Base-by-base conservation (phyloP, 352 stramenopile species). In the Globisporangium recalcitrans region DNA sequence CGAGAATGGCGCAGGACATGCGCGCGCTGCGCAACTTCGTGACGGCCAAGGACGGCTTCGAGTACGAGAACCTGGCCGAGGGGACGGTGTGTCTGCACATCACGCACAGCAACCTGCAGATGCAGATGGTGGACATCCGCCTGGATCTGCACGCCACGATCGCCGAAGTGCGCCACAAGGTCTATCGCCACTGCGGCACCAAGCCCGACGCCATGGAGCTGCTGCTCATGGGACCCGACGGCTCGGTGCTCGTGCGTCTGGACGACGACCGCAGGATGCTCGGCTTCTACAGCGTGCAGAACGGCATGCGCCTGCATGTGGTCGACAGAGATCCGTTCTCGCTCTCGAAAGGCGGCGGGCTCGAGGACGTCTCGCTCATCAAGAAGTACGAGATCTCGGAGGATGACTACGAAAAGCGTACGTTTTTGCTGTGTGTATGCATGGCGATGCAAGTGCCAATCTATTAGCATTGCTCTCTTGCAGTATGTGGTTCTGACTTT, bases 311-410 rank as follows among this genome's bases (percentile, higher is more conserved):
- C 38, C 74, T 99, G 36, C 95, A 99, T 70, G 93, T 98, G 46
- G 74, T 98, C 46, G 96, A 99, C 72, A 90, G 91, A 24, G 95
- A 99, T 85, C 97, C 97, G 32, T 97, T 98, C 76, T 99, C 96
- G 32, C 78, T 98, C 21, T 97, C 92, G 26, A 87, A 78, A 34
- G 86, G 89, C 49, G 97, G 98, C 19, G 97, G 93, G 4, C 93
- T 99, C 13, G 97, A 99, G 69, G 95, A 99, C 72, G 88, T 97
- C 10, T 95, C 88, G 9, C 82, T 99, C 49, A 86, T 99, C 24
- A 67, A 98, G 62, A 99, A 99, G 79, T 99, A 99, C 75, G 72
- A 90, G 65, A 99, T 99, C 78, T 96, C 80, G 0, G 98, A 99
- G 52, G 96, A 98, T 46, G 97, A 99, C 65, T 99, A 99, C 77